phyloP scores from a whole-genome alignment of 768 basidiomycete species.

The Hemileccinum rubropunctum region DNA sequence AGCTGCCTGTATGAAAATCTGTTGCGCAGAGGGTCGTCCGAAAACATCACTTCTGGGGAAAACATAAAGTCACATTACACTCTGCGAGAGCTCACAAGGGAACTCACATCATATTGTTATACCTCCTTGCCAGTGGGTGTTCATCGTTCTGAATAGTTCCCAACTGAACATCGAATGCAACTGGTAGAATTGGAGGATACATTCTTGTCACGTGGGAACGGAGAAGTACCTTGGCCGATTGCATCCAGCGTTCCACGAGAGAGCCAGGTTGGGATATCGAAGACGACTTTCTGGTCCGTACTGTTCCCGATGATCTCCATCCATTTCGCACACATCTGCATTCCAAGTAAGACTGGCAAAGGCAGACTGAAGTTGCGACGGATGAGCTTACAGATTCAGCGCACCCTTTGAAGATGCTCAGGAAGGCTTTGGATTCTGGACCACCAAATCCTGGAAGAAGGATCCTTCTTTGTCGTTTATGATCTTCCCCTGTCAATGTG shows the following conservation, averaged over 20 bases:
- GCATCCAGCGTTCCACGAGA: slow-evolving; percentile 50
- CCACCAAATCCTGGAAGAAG: slow-evolving; percentile 56
- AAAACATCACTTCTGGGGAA: slow-evolving; percentile 21
- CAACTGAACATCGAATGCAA: slow-evolving; percentile 51
- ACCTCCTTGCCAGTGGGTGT: slow-evolving; percentile 10
- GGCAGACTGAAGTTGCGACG: background rate
- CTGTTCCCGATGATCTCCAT: slow-evolving; percentile 14
- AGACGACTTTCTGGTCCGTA: slow-evolving; percentile 8
- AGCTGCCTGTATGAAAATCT: slow-evolving; percentile 10
- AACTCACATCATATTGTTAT: slow-evolving; percentile 15
- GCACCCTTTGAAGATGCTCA: slow-evolving; percentile 45
- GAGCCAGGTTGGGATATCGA: slow-evolving; percentile 29
- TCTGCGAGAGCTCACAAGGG: background rate
- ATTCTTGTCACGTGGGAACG: background rate
- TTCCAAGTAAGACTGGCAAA: background rate
- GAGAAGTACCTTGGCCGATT: slow-evolving; percentile 43
- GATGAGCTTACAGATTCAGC: slow-evolving; percentile 21
- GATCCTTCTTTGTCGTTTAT: slow-evolving; percentile 52
- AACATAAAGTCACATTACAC: background rate
- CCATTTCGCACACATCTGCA: slow-evolving; percentile 26
- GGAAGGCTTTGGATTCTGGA: slow-evolving; percentile 49
- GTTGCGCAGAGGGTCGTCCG: slow-evolving; percentile 11
- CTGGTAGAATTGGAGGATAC: slow-evolving; percentile 12
- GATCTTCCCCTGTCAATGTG: slow-evolving; percentile 35
- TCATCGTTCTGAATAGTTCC: slow-evolving; percentile 5